Evolutionary conservation across 1,139 yeast genomes (phyloP).

Genomic region (Scheffersomyces illinoinensis): DNA sequence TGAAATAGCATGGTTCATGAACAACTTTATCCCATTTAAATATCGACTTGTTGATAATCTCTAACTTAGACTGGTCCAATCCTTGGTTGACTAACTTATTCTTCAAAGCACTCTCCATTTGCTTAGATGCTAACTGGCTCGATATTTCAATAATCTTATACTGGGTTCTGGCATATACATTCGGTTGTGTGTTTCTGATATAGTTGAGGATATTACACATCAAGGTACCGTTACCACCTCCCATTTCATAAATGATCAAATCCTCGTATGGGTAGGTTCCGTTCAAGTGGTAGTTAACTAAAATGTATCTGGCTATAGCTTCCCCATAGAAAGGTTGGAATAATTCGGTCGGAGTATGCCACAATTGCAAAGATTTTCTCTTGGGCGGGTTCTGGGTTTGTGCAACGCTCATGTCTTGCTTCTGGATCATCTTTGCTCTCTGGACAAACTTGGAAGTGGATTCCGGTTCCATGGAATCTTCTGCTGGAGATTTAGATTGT

Average conservation of each 20-base stretch:
- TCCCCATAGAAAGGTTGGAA: slow-evolving; percentile 85
- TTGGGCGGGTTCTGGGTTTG: slow-evolving; percentile 7
- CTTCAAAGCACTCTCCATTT: slow-evolving; percentile 40
- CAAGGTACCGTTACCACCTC: slow-evolving; percentile 88
- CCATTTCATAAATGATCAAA: slow-evolving; percentile 78
- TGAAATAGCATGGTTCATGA: slow-evolving; percentile 71
- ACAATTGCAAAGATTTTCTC: slow-evolving; percentile 56
- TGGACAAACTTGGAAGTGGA: slow-evolving; percentile 26
- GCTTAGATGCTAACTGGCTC: slow-evolving; percentile 65
- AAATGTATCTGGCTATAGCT: slow-evolving; percentile 72
- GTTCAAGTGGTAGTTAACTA: slow-evolving; percentile 67
- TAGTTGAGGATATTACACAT: slow-evolving; percentile 78
- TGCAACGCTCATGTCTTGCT: slow-evolving; percentile 23
- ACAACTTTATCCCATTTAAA: slow-evolving; percentile 71
- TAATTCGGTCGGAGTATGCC: slow-evolving; percentile 91
- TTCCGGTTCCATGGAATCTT: not conserved
- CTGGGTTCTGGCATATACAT: slow-evolving; percentile 64
- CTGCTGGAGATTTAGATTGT: slow-evolving; percentile 14
- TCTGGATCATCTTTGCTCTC: slow-evolving; percentile 33
- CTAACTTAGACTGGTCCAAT: slow-evolving; percentile 52
- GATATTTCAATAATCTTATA: slow-evolving; percentile 82
- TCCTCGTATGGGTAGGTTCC: slow-evolving; percentile 62
- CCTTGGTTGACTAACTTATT: slow-evolving; percentile 37
- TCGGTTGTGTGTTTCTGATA: slow-evolving; percentile 64
- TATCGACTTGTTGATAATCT: slow-evolving; percentile 70